Conservation (phyloP, 2,329 filamentous ascomycete genomes). For the Seiridium unicorne region DNA sequence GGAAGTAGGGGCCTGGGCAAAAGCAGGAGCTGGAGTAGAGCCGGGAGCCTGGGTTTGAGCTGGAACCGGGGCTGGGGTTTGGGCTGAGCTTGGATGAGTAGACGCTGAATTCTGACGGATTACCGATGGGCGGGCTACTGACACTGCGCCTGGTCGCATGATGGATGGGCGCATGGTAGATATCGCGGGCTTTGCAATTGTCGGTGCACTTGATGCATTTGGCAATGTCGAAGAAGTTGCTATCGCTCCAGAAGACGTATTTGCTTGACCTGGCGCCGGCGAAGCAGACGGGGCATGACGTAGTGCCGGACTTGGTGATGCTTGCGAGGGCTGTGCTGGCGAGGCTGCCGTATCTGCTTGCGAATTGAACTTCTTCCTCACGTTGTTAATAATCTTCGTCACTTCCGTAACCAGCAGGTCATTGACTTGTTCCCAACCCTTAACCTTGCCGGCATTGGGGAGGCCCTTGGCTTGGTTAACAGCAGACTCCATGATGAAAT, state of each 20-base stretch:
- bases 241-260: conserved; percentile 8
- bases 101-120: not conserved
- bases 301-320: conserved; percentile 5
- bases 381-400: conserved; percentile 26
- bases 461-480: conserved; percentile 29
- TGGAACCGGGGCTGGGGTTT: not conserved
- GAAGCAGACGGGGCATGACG: conserved; percentile 21
- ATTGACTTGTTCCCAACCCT: conserved; percentile 29
- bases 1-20: not conserved
- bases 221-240: not conserved
- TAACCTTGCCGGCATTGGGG: conserved; percentile 21
- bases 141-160: conserved; percentile 9
- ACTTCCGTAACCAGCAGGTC: conserved; percentile 28
- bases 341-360: conserved; percentile 12
- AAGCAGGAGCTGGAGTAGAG: not conserved
- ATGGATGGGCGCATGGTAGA: conserved; percentile 11
- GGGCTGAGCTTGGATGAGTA: not conserved
- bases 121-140: conserved; percentile 9
- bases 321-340: conserved; percentile 12
- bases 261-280: conserved; percentile 17
- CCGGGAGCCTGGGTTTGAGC: not conserved
- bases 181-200: conserved; percentile 7
- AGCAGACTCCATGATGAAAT: conserved; percentile 28
- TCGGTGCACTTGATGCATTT: not conserved
- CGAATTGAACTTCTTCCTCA: conserved; percentile 21